A percentile compares a stretch with the other conserved stretches of the same genome.
These are phyloP conservation scores for Coemansia sp. DNA, from an alignment of 192 early-diverging fungal species.

Conservation along the genomic window DNA sequence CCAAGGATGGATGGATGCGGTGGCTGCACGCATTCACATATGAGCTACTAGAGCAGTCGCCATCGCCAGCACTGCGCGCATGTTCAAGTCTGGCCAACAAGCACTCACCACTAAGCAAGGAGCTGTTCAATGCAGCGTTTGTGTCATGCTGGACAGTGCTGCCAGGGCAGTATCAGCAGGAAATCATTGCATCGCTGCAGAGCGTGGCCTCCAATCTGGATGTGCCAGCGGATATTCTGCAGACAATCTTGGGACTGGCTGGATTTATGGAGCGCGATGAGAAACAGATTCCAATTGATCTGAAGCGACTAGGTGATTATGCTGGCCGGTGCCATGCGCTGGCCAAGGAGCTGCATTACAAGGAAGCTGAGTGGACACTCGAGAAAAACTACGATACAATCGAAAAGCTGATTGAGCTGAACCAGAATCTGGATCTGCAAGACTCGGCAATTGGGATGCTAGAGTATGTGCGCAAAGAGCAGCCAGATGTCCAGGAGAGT, in stretches of 20 bases:
- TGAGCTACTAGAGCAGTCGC: constrained; percentile 94
- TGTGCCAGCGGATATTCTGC: constrained; percentile 90
- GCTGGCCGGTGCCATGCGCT: constrained; percentile 92
- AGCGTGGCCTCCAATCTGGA: constrained; percentile 76
- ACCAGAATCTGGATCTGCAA: constrained; percentile 91
- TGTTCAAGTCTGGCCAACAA: constrained; percentile 80
- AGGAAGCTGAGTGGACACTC: constrained; percentile 88
- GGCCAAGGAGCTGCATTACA: constrained; percentile 98
- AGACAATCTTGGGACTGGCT: constrained; percentile 88
- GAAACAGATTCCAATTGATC: constrained; percentile 91
- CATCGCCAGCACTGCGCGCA: constrained; percentile 89
- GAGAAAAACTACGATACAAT: constrained; percentile 83
- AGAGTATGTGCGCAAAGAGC: constrained; percentile 77
- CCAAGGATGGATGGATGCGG: constrained; percentile 89
- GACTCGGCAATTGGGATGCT: constrained; percentile 96
- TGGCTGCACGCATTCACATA: constrained; percentile 91
- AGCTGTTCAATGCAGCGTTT: constrained; percentile 96
- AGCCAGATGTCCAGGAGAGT: constrained; percentile 77
- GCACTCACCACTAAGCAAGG: constrained; percentile 76
- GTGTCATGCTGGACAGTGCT: constrained; percentile 96
- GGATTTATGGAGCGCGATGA: constrained; percentile 99
- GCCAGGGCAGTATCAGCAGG: constrained; percentile 86
- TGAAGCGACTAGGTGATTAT: constrained; percentile 81
- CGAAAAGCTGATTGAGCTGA: constrained; percentile 89
- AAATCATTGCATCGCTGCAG: constrained; percentile 82